Conservation (phyloP, 1,139 yeast genomes). For the Debaryomyces sp. region DNA sequence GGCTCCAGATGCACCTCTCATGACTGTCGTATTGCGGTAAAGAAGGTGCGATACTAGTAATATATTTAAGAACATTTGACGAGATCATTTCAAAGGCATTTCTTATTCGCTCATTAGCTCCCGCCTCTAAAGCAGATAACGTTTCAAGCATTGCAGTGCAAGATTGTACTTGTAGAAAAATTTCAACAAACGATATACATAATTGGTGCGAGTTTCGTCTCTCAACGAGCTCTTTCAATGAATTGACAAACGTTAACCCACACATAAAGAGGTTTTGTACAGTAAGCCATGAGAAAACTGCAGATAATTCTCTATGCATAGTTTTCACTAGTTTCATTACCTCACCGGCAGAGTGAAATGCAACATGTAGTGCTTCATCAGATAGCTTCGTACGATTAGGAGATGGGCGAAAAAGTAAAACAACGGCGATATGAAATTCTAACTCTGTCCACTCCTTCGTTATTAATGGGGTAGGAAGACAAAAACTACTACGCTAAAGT, state of each 20-base stretch:
- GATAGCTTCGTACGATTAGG: constrained; percentile 14
- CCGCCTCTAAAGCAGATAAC: constrained; percentile 13
- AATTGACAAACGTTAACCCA: constrained; percentile 13
- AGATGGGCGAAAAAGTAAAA: constrained; percentile 14
- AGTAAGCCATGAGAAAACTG: constrained; percentile 15
- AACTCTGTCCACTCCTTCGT: constrained; percentile 16
- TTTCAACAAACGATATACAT: constrained; percentile 7
- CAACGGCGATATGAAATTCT: constrained; percentile 15
- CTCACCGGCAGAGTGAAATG: constrained; percentile 17
- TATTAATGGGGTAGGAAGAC: constrained; percentile 13
- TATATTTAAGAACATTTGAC: constrained; percentile 12
- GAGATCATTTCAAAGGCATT: constrained; percentile 16
- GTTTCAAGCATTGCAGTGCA: constrained; percentile 15
- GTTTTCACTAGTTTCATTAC: constrained; percentile 14
- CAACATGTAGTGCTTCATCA: constrained; percentile 13
- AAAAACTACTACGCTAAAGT: constrained; percentile 12
- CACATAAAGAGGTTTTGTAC: constrained; percentile 17
- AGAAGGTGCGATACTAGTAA: constrained; percentile 8
- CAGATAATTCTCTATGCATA: constrained; percentile 15
- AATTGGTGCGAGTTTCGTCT: background rate
- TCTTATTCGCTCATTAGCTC: constrained; percentile 13
- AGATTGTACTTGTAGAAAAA: constrained; percentile 13
- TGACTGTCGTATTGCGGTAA: constrained; percentile 3
- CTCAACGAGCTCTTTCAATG: constrained; percentile 14
- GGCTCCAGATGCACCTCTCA: constrained; percentile 12